phyloP scores from a whole-genome alignment of 768 basidiomycete genomes.

The Suillus brevipes region DNA sequence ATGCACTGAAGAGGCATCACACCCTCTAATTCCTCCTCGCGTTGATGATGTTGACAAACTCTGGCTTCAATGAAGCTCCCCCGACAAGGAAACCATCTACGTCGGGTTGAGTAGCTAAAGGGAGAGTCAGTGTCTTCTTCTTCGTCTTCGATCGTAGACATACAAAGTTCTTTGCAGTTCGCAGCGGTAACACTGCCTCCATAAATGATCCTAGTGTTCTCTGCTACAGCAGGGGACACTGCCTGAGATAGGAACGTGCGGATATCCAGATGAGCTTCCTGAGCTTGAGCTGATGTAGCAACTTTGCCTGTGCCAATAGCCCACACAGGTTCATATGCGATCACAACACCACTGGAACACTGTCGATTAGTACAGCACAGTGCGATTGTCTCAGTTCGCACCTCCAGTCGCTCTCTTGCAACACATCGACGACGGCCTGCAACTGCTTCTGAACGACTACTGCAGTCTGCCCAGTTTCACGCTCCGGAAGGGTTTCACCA shows the following conservation, averaged over 20 bases:
- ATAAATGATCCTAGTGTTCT: constrained; percentile 84
- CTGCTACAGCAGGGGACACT: constrained; percentile 70
- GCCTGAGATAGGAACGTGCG: constrained; percentile 67
- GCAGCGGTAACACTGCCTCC: constrained; percentile 91
- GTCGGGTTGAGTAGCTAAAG: constrained; percentile 69
- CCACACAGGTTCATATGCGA: constrained; percentile 98
- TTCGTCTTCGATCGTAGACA: constrained; percentile 28
- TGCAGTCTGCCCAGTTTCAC: constrained; percentile 77
- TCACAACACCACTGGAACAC: constrained; percentile 71
- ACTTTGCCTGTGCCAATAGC: constrained; percentile 98
- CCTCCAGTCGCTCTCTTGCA: constrained; percentile 78
- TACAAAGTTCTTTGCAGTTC: constrained; percentile 87
- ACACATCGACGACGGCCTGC: constrained; percentile 63
- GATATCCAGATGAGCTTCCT: constrained; percentile 85
- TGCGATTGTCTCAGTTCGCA: constrained; percentile 35
- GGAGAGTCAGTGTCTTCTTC: not conserved
- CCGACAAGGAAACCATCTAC: constrained; percentile 99
- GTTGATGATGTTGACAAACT: constrained; percentile 92
- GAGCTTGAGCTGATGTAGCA: constrained; percentile 88
- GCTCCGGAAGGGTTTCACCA: constrained; percentile 88
- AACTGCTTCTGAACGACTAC: constrained; percentile 83
- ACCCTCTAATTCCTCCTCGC: constrained; percentile 38
- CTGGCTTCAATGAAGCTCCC: constrained; percentile 96
- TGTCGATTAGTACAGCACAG: not conserved
- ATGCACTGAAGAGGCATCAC: not conserved